Evolutionary conservation across 2,329 filamentous ascomycete species (phyloP).

Genomic region (Reticulascus tulasneorum): DNA sequence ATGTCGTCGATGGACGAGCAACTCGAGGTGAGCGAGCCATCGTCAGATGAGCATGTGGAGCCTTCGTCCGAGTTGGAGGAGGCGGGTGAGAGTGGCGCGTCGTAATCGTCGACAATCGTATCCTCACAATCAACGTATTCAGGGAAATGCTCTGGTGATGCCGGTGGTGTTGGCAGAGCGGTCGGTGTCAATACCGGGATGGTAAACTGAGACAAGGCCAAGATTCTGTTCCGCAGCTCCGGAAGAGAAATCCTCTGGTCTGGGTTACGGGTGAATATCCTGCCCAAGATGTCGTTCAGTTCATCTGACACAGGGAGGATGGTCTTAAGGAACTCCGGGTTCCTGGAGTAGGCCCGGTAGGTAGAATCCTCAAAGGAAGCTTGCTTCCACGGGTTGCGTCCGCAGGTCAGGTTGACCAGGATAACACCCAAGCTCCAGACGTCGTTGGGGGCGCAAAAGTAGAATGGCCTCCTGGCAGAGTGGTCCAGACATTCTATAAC

Average conservation of each 20-base stretch:
- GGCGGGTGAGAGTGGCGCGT: slow-evolving; percentile 45
- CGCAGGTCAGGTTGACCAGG: slow-evolving; percentile 93
- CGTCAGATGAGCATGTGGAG: slow-evolving; percentile 46
- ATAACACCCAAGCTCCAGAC: slow-evolving; percentile 98
- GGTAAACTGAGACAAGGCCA: slow-evolving; percentile 73
- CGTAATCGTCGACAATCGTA: slow-evolving; percentile 40
- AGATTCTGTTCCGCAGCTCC: slow-evolving; percentile 74
- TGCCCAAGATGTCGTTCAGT: slow-evolving; percentile 79
- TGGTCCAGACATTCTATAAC: slow-evolving; percentile 81
- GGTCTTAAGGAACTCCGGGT: slow-evolving; percentile 81
- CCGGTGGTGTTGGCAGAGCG: slow-evolving; percentile 35
- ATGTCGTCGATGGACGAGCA: slow-evolving; percentile 49
- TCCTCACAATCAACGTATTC: slow-evolving; percentile 46
- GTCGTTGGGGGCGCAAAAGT: slow-evolving; percentile 91
- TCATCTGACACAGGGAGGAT: slow-evolving; percentile 90
- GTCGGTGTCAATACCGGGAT: slow-evolving; percentile 31
- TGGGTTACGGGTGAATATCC: slow-evolving; percentile 85
- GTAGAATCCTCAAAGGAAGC: slow-evolving; percentile 91
- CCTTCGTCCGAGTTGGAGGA: slow-evolving; percentile 33
- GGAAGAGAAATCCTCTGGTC: slow-evolving; percentile 75
- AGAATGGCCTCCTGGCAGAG: slow-evolving; percentile 68
- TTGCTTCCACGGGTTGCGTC: slow-evolving; percentile 98
- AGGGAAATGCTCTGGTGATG: slow-evolving; percentile 35
- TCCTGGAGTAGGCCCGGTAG: slow-evolving; percentile 84
- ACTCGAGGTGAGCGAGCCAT: slow-evolving; percentile 53